phyloP scores from a whole-genome alignment of 257 asterid genomes.

The Mentha longifolia region DNA sequence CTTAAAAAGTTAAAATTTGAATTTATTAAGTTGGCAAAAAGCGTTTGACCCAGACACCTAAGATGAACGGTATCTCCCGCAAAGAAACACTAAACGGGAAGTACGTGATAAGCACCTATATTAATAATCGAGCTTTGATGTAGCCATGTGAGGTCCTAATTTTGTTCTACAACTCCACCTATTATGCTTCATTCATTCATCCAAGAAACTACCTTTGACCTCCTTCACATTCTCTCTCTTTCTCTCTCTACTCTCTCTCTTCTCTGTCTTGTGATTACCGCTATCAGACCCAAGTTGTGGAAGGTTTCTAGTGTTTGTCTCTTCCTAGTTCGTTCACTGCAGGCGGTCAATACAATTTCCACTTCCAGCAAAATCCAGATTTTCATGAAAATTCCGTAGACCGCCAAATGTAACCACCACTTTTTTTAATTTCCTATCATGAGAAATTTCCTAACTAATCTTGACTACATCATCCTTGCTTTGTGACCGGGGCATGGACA shows the following conservation, averaged over 20 bases:
- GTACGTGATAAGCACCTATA: conserved; percentile 50
- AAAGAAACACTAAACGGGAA: conserved; percentile 39
- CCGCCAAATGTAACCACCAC: conserved; percentile 11
- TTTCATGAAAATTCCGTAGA: conserved; percentile 12
- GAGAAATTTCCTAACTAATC: conserved; percentile 9
- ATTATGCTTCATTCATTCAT: conserved; percentile 34
- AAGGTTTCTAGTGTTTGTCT: conserved; percentile 48
- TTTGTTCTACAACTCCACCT: conserved; percentile 39
- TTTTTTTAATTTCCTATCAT: conserved; percentile 3
- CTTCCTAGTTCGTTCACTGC: conserved; percentile 32
- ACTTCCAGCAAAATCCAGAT: conserved; percentile 28
- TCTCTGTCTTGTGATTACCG: conserved; percentile 44
- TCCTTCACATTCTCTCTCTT: conserved; percentile 11
- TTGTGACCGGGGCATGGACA: conserved; percentile 41
- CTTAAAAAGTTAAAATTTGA: not conserved
- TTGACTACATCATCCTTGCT: conserved; percentile 15
- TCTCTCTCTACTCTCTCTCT: no score
- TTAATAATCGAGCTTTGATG: conserved; percentile 45
- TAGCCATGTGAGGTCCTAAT: conserved; percentile 61
- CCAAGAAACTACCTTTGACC: conserved; percentile 42
- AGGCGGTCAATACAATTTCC: conserved; percentile 58
- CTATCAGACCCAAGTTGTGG: conserved; percentile 36
- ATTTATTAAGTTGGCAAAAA: conserved; percentile 7
- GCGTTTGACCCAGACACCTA: conserved; percentile 20
- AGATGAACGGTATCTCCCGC: conserved; percentile 20